Evolutionary conservation across 331 rosid genomes (phyloP).

Genomic region (Arachis monticola): DNA sequence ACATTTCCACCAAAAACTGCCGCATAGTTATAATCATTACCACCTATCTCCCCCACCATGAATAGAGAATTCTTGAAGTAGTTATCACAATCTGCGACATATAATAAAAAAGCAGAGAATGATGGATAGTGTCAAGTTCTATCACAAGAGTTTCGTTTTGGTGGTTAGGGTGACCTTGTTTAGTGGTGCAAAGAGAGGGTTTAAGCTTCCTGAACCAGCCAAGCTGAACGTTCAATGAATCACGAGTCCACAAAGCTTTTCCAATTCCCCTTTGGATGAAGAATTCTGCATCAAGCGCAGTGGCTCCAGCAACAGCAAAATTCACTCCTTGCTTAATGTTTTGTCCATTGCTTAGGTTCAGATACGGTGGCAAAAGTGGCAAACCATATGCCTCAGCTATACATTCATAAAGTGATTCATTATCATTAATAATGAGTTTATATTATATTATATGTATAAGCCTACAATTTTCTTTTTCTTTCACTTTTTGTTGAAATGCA

Average conservation of each 20-base stretch:
- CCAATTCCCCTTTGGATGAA: constrained; percentile 43
- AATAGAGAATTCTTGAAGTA: constrained; percentile 65
- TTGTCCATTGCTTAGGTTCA: constrained; percentile 42
- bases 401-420: constrained; percentile 1
- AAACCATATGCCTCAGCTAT: constrained; percentile 68
- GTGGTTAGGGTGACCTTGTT: constrained; percentile 51
- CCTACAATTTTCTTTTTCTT: neutral
- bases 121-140: neutral
- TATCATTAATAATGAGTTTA: neutral
- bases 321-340: constrained; percentile 53
- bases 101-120: neutral
- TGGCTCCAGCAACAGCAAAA: constrained; percentile 82
- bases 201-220: constrained; percentile 72
- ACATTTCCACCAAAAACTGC: constrained; percentile 49
- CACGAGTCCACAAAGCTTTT: constrained; percentile 56
- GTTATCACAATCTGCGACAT: constrained; percentile 50
- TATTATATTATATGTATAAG: neutral
- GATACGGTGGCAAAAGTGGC: constrained; percentile 67
- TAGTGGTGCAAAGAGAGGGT: constrained; percentile 61
- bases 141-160: neutral
- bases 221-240: constrained; percentile 63
- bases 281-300: constrained; percentile 62
- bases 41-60: constrained; percentile 82
- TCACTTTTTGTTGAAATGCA: too few relatives aligned
- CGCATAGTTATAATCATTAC: constrained; percentile 73